phyloP scores from a whole-genome alignment of 768 basidiomycete genomes.

The Lactarius deliciosus region DNA sequence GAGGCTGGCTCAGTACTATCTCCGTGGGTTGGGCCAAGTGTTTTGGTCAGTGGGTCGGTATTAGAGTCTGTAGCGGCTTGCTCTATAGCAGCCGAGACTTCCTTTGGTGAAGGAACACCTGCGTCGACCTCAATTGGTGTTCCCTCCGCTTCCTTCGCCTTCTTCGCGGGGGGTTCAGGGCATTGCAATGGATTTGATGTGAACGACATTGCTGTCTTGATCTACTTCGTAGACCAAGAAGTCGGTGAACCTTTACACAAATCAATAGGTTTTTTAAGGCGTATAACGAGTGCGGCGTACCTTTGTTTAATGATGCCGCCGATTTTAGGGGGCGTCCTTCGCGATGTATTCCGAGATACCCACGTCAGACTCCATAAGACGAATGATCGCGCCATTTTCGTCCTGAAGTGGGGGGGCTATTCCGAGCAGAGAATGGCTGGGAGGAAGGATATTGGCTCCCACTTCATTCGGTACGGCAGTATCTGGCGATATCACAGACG shows the following conservation, averaged over 20 bases:
- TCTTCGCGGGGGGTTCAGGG: slow-evolving; percentile 62
- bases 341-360: slow-evolving; percentile 89
- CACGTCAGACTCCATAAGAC: slow-evolving; percentile 73
- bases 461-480: slow-evolving; percentile 19
- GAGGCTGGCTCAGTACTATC: slow-evolving; percentile 29
- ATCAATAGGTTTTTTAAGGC: slow-evolving; percentile 14
- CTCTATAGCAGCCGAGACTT: slow-evolving; percentile 25
- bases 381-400: slow-evolving; percentile 53
- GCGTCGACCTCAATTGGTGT: slow-evolving; percentile 25
- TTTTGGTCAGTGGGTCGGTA: neutral
- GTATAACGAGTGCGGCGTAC: slow-evolving; percentile 43
- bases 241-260: slow-evolving; percentile 79
- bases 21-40: slow-evolving; percentile 17
- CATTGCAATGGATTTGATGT: slow-evolving; percentile 73
- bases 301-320: slow-evolving; percentile 97
- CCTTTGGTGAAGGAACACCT: slow-evolving; percentile 27
- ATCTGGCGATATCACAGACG: slow-evolving; percentile 30
- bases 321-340: slow-evolving; percentile 64
- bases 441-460: slow-evolving; percentile 49
- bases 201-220: slow-evolving; percentile 73
- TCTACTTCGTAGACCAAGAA: slow-evolving; percentile 94
- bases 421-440: slow-evolving; percentile 70
- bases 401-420: slow-evolving; percentile 50
- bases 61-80: slow-evolving; percentile 8
- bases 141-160: slow-evolving; percentile 35